Evolutionary conservation across 805 yeast species (phyloP).

Genomic region (Grigorovia humatica): DNA sequence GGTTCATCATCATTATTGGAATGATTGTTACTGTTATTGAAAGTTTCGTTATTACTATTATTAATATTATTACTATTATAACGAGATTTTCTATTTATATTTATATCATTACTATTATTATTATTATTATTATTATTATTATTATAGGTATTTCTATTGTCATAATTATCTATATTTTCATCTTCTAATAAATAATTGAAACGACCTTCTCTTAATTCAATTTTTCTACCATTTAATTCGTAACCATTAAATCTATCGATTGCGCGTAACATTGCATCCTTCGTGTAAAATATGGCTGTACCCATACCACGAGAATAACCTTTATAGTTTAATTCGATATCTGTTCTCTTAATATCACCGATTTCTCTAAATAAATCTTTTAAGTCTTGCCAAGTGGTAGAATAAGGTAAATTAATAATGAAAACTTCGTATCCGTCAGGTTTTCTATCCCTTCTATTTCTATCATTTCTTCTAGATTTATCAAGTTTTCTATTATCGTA

Average conservation of each 20-base stretch:
- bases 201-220: slow-evolving; percentile 17
- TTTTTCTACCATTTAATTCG: slow-evolving; percentile 26
- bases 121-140: not conserved
- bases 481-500: slow-evolving; percentile 2
- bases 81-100: not conserved
- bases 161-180: not conserved
- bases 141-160: not conserved
- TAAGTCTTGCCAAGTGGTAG: slow-evolving; percentile 69
- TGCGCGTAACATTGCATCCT: slow-evolving; percentile 61
- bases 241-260: slow-evolving; percentile 65
- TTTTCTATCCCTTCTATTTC: not conserved
- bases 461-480: slow-evolving; percentile 4
- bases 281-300: slow-evolving; percentile 61
- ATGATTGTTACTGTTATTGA: not conserved
- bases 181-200: slow-evolving; percentile 4
- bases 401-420: slow-evolving; percentile 75
- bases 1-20: not conserved
- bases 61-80: too few species aligned
- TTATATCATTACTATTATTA: not conserved
- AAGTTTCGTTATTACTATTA: not conserved
- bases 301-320: slow-evolving; percentile 78
- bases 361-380: slow-evolving; percentile 72
- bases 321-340: slow-evolving; percentile 49
- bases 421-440: slow-evolving; percentile 44
- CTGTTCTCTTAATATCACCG: slow-evolving; percentile 75